Base-by-base conservation (phyloP, 1,284 basidiomycete species). In the Fomes fomentarius region DNA sequence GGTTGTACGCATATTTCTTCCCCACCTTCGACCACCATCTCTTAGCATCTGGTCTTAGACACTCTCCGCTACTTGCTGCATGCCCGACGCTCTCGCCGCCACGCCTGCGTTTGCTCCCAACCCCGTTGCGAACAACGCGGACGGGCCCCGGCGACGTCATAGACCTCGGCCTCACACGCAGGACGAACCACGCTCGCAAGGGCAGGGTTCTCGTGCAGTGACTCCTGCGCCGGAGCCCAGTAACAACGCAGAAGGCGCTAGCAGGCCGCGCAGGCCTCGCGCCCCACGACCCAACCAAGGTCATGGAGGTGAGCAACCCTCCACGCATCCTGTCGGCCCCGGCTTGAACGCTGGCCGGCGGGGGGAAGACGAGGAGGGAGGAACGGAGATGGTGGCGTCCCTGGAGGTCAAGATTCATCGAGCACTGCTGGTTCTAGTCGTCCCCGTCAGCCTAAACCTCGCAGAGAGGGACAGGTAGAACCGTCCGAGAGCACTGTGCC, bases 261-360 rank as follows among this genome's bases (percentile, higher is more conserved):
- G 60, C 21, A 58, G 50, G 60, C 50, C 54, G 25, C 52, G 48
- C 21, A 58, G 35, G 57, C 60, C 60, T 58, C 60, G 60, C 60
- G 52, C 52, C 34, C 42, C n/a, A 24, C 44, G 30, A 41, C 33
- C 31, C 11, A 42, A 35, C 25, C 49, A 25, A 21, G 52, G 48
- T 22, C 55, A 33, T 17, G 28, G 46, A 51, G 47, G 60, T 54
- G 57, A 58, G 60, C 60, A 50, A 24, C 54, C 56, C 42, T 22
- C 24, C 10, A 10, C 40, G 15, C 38, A 25, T 22, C 35, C 41
- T 19, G 44, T 55, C 21, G 53, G 52, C 5, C 30, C 43, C 11
- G 42, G 11, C 1, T 7, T 21, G 6, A 15, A 44, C 8, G 4
- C 45, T 4, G 42, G 50, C 3, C 35, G 38, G n/a, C 43, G 19